Evolutionary conservation across 306 rosid species (phyloP), one percentile per base, ranked within the genome.

Genomic region (Luffa aegyptiaca): DNA sequence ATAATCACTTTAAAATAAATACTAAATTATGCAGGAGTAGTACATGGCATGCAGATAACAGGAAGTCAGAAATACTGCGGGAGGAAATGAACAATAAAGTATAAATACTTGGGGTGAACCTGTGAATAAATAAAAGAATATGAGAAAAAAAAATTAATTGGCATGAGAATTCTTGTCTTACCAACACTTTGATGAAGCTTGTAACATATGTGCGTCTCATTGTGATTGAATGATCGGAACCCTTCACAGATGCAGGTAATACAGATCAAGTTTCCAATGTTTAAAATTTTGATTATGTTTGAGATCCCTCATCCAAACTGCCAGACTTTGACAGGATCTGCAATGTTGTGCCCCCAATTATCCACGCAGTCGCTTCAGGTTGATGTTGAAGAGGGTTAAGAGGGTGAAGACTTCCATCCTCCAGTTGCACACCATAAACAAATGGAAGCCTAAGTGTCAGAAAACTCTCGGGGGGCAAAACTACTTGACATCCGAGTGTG

Each of bases 361-460:
- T 88, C 98, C 98, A 92, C 42, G 98, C 97, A 57, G 97, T 92
- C 76, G 80, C 78, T 83, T 94, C 97, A 6, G 98, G 98, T 83
- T 90, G 94, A 72, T 84, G 89, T 79, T 92, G 93, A 55, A 89
- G 90, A 81, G 89, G 90, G 72, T 87, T 90, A 36, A 94, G 91
- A 80, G 97, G 85, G 83, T 48, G 90, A 75, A 75, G 79, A 61
- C 84, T 88, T 86, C 91, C 93, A 86, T 88, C 93, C 70, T 88
- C 97, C 84, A 89, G 85, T 81, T 88, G 88, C 75, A 91, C 90
- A 3, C 98, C 98, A 45, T 92, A 94, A 62, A 91, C 90, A 88
- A 90, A 94, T 56, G 97, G 97, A 75, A 94, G 87, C 84, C 90
- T 86, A 66, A 94, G 97, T 39, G 93, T 84, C 66, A 94, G 90